Base-by-base conservation (phyloP, 2,329 filamentous ascomycete genomes). In the Rugonectria rugulosa region DNA sequence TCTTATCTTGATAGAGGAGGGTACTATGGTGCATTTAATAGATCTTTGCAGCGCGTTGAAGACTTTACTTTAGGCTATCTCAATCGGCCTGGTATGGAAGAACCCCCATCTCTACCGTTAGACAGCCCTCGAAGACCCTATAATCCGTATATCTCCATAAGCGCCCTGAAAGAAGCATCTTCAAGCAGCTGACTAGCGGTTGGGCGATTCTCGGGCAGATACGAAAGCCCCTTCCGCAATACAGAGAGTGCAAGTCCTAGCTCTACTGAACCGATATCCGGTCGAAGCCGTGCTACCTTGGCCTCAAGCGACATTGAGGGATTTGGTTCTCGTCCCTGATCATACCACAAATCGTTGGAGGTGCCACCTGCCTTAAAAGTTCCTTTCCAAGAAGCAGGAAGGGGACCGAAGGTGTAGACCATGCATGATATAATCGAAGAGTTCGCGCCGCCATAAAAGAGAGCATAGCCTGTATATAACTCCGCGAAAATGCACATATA, bases 401-500 rank as follows among this genome's bases (percentile, higher is more conserved):
- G 51, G 6, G 58, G 58, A 5, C 55, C 58, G 7, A 58, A 11
- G 4, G 38, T 47, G 10, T 44, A 12, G 14, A 58, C 50, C 11
- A 58, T 57, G 11, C 20, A 36, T 5, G 34, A 14, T 2, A 56
- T 8, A 7, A 41, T 15, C 29, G 46, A 31, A 7, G 29, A 12
- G 37, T 51, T 2, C 12, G 8, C 19, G 6, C 7, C 5, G 7
- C 44, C 51, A n/a, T 3, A 15, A 23, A 61, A 58, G 6, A 61
- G 38, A 9, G 31, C n/a, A 23, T 2, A 24, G 11, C 43, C 40
- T 12, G 32, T n/a, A 26, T 58, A 61, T 19, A 58, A 29, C 43
- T 61, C 51, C 3, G 41, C 27, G 45, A 61, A 58, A 11, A 58
- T 32, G 31, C 52, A 61, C 24, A 58, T 56, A 23, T 56, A 61